These are phyloP conservation scores for Neofusicoccum ribis DNA, from an alignment of 2,329 filamentous ascomycete species.

Conservation along the genomic window DNA sequence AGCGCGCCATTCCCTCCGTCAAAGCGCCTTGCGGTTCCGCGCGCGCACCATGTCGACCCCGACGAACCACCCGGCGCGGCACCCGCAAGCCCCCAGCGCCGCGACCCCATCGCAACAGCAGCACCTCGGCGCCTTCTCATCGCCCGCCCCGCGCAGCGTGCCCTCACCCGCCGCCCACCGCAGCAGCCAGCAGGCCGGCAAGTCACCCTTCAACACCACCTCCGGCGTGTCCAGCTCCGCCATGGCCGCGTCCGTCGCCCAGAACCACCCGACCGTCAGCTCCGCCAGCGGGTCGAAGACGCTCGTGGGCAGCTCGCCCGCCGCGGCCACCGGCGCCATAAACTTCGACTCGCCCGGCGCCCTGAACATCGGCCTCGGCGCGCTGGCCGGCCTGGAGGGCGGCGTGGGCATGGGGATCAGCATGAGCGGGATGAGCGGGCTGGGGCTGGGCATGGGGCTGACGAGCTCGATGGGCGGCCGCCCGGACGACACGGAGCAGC, in stretches of 20 bases:
- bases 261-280: slow-evolving; percentile 23
- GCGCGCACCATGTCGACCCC: slow-evolving; percentile 14
- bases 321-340: slow-evolving; percentile 29
- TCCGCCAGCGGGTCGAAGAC: slow-evolving; percentile 17
- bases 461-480: slow-evolving; percentile 38
- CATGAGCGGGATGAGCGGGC: slow-evolving; percentile 43
- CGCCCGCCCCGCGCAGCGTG: slow-evolving; percentile 44
- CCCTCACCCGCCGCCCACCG: slow-evolving; percentile 30
- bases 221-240: not conserved
- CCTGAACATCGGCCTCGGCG: slow-evolving; percentile 30
- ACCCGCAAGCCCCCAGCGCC: slow-evolving; percentile 5
- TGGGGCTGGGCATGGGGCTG: slow-evolving; percentile 33
- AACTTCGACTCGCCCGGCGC: slow-evolving; percentile 42
- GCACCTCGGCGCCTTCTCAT: slow-evolving; percentile 40
- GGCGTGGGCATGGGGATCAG: slow-evolving; percentile 43
- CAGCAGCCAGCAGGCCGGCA: slow-evolving; percentile 33
- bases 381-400: slow-evolving; percentile 43
- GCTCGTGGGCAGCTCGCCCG: slow-evolving; percentile 25
- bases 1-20: not conserved
- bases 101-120: slow-evolving; percentile 28
- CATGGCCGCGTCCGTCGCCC: slow-evolving; percentile 11
- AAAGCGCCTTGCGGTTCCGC: not conserved
- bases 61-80: slow-evolving; percentile 16
- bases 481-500: slow-evolving; percentile 55
- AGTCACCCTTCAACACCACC: slow-evolving; percentile 35